Percentiles rank a stretch among this genome's conserved stretches.
Evolutionary conservation across 768 basidiomycete genomes (phyloP).

Genomic region (Mycena floridula): DNA sequence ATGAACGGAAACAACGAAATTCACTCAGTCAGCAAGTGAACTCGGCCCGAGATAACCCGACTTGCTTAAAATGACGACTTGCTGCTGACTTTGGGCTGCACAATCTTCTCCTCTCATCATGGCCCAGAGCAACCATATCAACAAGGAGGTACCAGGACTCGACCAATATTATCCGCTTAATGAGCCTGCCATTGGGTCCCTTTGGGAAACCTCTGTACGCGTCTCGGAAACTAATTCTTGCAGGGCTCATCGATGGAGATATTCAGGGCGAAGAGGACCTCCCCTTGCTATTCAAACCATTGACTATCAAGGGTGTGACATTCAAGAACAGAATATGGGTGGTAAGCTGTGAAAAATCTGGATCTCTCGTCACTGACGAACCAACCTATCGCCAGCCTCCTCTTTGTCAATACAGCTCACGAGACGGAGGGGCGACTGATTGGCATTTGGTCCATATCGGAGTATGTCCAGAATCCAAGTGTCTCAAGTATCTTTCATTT

Average conservation of each 20-base stretch:
- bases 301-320: conserved; percentile 50
- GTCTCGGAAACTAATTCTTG: background rate
- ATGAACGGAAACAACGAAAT: no score
- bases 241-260: conserved; percentile 1
- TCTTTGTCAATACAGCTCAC: conserved; percentile 80
- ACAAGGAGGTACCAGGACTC: conserved; percentile 42
- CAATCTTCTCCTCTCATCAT: no score
- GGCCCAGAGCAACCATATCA: no score
- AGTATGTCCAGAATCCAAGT: conserved; percentile 23
- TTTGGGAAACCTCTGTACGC: conserved; percentile 10
- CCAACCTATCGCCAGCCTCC: conserved; percentile 54
- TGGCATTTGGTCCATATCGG: conserved; percentile 83
- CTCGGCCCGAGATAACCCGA: no score
- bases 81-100: no score
- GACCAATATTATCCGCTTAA: conserved; percentile 57
- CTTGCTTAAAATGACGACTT: no score
- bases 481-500: background rate
- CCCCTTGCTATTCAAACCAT: conserved; percentile 61
- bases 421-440: conserved; percentile 71
- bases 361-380: no score
- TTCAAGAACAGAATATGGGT: conserved; percentile 78
- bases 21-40: no score
- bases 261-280: conserved; percentile 40
- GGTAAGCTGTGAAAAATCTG: no score
- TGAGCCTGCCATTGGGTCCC: conserved; percentile 47